Conservation (phyloP, 23 red algal genomes). For the Gracilaria gracilis region DNA sequence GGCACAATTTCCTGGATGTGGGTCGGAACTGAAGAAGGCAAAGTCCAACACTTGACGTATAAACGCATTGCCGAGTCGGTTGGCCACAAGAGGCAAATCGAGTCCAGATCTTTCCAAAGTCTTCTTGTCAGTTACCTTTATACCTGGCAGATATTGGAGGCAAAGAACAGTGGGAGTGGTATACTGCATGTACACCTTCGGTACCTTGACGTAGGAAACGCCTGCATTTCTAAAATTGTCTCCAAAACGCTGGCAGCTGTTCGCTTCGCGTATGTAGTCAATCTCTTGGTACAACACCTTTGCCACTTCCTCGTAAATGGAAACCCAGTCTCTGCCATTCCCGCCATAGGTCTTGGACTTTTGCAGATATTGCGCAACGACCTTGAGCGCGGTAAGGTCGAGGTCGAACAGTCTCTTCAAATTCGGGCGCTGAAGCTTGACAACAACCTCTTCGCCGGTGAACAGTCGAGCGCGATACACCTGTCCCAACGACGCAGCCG, state of each 20-base stretch:
- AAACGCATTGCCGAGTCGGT: slow-evolving; percentile 66
- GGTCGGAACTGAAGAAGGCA: slow-evolving; percentile 93
- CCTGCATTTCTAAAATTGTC: slow-evolving; percentile 71
- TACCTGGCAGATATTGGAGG: slow-evolving; percentile 88
- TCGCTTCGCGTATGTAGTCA: slow-evolving; percentile 75
- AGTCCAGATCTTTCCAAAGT: slow-evolving; percentile 63
- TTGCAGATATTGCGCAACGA: slow-evolving; percentile 78
- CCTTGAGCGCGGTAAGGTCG: slow-evolving; percentile 80
- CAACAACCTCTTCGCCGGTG: slow-evolving; percentile 88
- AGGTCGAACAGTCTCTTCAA: slow-evolving; percentile 84
- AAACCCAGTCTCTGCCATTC: slow-evolving; percentile 77
- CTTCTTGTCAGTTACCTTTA: slow-evolving; percentile 77
- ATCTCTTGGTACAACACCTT: slow-evolving; percentile 82
- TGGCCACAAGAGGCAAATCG: slow-evolving; percentile 66
- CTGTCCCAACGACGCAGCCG: slow-evolving; percentile 92
- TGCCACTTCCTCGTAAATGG: slow-evolving; percentile 82
- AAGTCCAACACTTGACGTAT: slow-evolving; percentile 86
- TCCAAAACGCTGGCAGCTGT: slow-evolving; percentile 64
- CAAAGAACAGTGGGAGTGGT: slow-evolving; percentile 73
- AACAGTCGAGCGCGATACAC: slow-evolving; percentile 85
- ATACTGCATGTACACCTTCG: slow-evolving; percentile 72
- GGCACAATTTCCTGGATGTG: slow-evolving; percentile 88
- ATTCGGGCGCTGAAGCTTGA: slow-evolving; percentile 91
- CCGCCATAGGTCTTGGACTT: slow-evolving; percentile 70
- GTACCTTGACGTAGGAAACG: slow-evolving; percentile 74